phyloP scores from a whole-genome alignment of 768 basidiomycete species.

The Pholiota microspora region DNA sequence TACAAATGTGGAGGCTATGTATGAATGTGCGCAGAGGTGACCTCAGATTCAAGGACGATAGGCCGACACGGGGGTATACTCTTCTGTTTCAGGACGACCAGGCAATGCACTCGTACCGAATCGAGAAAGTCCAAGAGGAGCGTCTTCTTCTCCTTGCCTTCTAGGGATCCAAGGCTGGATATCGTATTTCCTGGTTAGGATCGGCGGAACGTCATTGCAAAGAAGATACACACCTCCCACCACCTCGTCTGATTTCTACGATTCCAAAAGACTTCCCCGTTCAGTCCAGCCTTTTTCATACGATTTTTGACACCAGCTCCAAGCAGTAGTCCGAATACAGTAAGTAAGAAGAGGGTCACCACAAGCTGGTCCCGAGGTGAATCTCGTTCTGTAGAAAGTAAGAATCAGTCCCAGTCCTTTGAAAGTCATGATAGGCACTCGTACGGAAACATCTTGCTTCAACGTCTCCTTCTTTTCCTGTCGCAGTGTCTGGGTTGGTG shows the following conservation, averaged over 20 bases:
- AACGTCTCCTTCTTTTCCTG: slow-evolving; percentile 93
- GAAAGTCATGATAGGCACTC: slow-evolving; percentile 27
- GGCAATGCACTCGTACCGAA: slow-evolving; percentile 43
- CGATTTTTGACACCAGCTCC: slow-evolving; percentile 82
- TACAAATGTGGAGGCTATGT: neutral
- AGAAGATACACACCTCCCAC: slow-evolving; percentile 69
- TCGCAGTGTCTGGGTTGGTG: slow-evolving; percentile 88
- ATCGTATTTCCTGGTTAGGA: neutral
- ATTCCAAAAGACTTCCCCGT: slow-evolving; percentile 58
- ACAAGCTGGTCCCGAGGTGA: slow-evolving; percentile 94
- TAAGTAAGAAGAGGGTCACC: slow-evolving; percentile 86
- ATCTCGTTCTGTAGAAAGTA: slow-evolving; percentile 70
- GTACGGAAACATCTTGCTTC: slow-evolving; percentile 94
- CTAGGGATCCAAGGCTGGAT: slow-evolving; percentile 51
- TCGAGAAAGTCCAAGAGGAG: slow-evolving; percentile 35
- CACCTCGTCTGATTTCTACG: slow-evolving; percentile 54
- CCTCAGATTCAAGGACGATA: slow-evolving; percentile 12
- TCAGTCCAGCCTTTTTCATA: slow-evolving; percentile 76
- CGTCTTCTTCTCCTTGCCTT: slow-evolving; percentile 44
- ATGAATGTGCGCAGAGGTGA: neutral
- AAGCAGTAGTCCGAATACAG: slow-evolving; percentile 81
- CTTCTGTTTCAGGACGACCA: slow-evolving; percentile 32
- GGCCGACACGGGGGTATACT: slow-evolving; percentile 43
- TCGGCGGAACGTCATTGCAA: neutral
- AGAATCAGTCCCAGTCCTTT: slow-evolving; percentile 1